A percentile compares a stretch with the other conserved stretches of the same genome.
phyloP scores from a whole-genome alignment of 2,329 filamentous ascomycete species.

The Beauveria rudraprayagi region DNA sequence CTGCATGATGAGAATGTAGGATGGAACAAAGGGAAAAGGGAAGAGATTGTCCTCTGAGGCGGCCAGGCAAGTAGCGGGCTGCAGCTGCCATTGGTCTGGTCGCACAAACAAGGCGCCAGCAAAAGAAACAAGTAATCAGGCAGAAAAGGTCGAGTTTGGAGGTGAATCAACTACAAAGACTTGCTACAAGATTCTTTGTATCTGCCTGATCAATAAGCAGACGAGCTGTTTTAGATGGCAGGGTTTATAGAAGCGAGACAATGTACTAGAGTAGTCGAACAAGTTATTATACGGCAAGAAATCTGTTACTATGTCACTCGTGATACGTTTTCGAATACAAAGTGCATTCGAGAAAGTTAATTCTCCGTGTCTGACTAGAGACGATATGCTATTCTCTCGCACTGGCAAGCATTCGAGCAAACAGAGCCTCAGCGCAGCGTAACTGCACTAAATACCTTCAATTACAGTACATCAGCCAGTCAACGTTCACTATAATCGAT shows the following conservation, averaged over 20 bases:
- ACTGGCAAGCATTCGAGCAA: too few relatives aligned
- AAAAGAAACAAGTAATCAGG: not conserved
- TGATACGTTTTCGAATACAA: too few relatives aligned
- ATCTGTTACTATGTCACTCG: not conserved
- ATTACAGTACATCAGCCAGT: not conserved
- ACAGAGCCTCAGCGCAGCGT: too few relatives aligned
- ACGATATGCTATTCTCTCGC: too few relatives aligned
- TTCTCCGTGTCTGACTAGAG: too few relatives aligned
- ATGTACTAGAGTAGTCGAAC: not conserved
- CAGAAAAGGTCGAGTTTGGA: not conserved
- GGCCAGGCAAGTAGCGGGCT: not conserved
- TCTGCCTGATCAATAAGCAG: not conserved
- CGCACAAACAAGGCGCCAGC: not conserved
- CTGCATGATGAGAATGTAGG: not conserved
- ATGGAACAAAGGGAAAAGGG: not conserved
- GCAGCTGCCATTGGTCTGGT: not conserved
- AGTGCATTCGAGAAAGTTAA: too few relatives aligned
- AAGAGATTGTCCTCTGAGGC: not conserved
- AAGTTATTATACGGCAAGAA: not conserved
- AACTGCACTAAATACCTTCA: too few relatives aligned
- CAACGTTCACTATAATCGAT: not conserved
- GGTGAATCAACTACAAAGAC: not conserved
- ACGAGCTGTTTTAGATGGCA: not conserved
- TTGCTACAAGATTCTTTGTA: too few relatives aligned
- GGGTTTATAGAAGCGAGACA: not conserved